A percentile compares a stretch with the other conserved stretches of the same genome.
Evolutionary conservation across 2,329 filamentous ascomycete species (phyloP).

Genomic region (Cladosporium sp.): DNA sequence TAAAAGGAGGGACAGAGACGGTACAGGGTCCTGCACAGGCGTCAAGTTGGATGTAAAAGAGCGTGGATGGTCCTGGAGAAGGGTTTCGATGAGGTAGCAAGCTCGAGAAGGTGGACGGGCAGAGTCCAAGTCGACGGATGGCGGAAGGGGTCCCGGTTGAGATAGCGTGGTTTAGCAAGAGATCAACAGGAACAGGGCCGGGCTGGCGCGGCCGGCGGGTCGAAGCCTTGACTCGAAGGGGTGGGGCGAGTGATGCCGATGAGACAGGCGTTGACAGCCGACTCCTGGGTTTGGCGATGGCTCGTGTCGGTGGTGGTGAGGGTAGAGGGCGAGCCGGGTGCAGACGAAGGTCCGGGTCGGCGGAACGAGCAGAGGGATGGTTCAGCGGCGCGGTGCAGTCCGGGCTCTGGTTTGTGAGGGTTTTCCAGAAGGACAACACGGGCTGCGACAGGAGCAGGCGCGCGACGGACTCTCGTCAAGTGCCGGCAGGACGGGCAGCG

Average conservation of each 20-base stretch:
- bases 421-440: conserved; percentile 3
- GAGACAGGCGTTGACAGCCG: conserved; percentile 21
- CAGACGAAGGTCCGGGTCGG: conserved; percentile 8
- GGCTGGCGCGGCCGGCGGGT: conserved; percentile 27
- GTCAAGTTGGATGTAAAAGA: conserved; percentile 33
- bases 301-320: not conserved
- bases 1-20: conserved; percentile 17
- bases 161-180: conserved; percentile 28
- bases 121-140: conserved; percentile 28
- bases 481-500: conserved; percentile 7
- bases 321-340: not conserved
- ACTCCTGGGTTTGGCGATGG: not conserved
- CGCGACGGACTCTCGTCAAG: conserved; percentile 1
- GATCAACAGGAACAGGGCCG: conserved; percentile 30
- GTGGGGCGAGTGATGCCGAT: conserved; percentile 27
- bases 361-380: conserved; percentile 6
- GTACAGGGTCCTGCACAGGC: conserved; percentile 28
- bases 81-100: conserved; percentile 22
- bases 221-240: conserved; percentile 22
- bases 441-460: not conserved
- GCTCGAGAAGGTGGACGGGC: conserved; percentile 21
- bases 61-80: conserved; percentile 26
- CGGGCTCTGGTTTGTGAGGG: not conserved
- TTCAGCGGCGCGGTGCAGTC: conserved; percentile 1
- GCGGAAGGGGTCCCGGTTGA: conserved; percentile 27